Evolutionary conservation across 1,139 yeast genomes (phyloP).

Genomic region (Wickerhamiella pararugosa): DNA sequence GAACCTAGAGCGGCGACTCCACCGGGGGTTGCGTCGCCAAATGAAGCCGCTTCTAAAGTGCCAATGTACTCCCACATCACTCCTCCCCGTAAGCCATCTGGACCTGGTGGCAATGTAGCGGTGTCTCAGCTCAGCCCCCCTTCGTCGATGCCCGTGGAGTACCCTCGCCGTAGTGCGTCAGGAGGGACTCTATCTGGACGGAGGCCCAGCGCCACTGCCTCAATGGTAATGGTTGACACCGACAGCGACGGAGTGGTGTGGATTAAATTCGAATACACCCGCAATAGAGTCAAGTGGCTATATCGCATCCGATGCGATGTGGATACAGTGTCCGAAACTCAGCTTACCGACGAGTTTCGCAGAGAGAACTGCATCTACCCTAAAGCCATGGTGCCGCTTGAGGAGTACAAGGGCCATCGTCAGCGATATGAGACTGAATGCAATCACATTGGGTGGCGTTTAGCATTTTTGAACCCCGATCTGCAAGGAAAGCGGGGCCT

Average conservation of each 20-base stretch:
- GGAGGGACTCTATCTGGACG: neutral
- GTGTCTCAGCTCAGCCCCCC: no score
- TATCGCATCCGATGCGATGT: conserved; percentile 26
- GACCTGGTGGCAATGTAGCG: no score
- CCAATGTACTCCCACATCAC: no score
- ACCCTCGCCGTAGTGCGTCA: no score
- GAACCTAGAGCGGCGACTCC: no score
- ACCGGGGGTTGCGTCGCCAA: no score
- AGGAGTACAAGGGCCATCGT: conserved; percentile 31
- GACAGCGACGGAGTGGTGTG: conserved; percentile 25
- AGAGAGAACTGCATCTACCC: conserved; percentile 32
- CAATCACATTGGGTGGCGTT: conserved; percentile 34
- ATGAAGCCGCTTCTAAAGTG: no score
- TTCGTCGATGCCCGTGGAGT: no score
- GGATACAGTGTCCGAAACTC: conserved; percentile 18
- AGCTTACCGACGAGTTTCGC: conserved; percentile 24
- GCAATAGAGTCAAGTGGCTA: conserved; percentile 20
- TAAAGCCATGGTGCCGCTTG: conserved; percentile 29
- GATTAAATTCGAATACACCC: conserved; percentile 26
- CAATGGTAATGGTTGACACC: conserved; percentile 1
- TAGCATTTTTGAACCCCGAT: conserved; percentile 29
- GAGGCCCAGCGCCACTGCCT: neutral
- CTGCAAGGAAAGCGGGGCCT: conserved; percentile 31
- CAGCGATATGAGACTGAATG: conserved; percentile 32
- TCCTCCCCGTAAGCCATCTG: no score